These are phyloP conservation scores for Hypoxylon sp. DNA, from an alignment of 2,329 filamentous ascomycete genomes.

Conservation along the genomic window DNA sequence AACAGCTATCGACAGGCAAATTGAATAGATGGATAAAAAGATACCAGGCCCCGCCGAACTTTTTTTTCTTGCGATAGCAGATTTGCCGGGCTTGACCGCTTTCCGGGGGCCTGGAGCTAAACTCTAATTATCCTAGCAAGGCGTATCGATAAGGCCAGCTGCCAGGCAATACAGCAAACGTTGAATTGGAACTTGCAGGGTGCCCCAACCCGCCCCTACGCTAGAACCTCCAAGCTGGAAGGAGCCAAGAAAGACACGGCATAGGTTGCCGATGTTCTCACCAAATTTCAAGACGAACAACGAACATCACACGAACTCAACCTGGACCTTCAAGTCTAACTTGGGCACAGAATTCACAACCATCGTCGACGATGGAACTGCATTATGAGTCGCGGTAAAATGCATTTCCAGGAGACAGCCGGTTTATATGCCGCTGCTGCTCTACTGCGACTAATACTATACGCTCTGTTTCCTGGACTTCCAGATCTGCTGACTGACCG, in stretches of 20 bases:
- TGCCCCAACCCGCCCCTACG: conserved; percentile 19
- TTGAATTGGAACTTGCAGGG: conserved; percentile 19
- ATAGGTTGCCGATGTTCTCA: conserved; percentile 19
- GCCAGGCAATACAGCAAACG: conserved; percentile 14
- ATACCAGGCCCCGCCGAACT: conserved; percentile 45
- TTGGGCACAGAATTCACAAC: conserved; percentile 5
- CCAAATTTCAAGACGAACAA: conserved; percentile 8
- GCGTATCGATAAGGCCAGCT: conserved; percentile 1
- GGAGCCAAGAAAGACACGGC: conserved; percentile 36
- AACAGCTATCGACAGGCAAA: conserved; percentile 11
- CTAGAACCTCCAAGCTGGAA: conserved; percentile 25
- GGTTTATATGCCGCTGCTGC: conserved; percentile 82
- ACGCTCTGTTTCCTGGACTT: conserved; percentile 83
- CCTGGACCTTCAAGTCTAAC: neutral
- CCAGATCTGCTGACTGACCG: conserved; percentile 88
- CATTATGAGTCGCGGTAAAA: conserved; percentile 54
- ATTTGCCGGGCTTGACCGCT: conserved; percentile 46
- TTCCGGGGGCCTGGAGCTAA: conserved; percentile 23
- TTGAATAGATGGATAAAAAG: conserved; percentile 35
- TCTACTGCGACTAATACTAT: conserved; percentile 82
- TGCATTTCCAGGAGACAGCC: conserved; percentile 60
- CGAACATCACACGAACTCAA: conserved; percentile 5
- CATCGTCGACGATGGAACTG: conserved; percentile 50
- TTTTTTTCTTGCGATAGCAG: conserved; percentile 43
- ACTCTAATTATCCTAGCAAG: conserved; percentile 9